A percentile compares a stretch with the other conserved stretches of the same genome.
Conservation (phyloP, 768 basidiomycete species). For the Lentinus tigrinus region DNA sequence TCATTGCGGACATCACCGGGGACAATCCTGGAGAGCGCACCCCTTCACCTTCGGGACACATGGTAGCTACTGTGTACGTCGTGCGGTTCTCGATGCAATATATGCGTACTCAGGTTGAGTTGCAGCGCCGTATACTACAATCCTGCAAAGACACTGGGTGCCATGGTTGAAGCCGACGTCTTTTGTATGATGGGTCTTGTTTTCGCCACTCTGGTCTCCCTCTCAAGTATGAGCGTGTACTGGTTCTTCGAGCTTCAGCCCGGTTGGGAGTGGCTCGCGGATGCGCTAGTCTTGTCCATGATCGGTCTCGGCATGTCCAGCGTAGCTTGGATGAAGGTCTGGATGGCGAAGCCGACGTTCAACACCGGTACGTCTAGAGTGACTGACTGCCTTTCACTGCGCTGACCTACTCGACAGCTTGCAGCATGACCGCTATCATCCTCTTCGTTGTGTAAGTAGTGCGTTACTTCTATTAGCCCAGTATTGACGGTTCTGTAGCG, state of each 20-base stretch:
- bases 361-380: slow-evolving; percentile 62
- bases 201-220: slow-evolving; percentile 70
- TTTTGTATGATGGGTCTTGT: slow-evolving; percentile 72
- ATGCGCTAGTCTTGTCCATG: slow-evolving; percentile 74
- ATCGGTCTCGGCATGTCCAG: slow-evolving; percentile 79
- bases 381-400: background rate
- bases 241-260: slow-evolving; percentile 73
- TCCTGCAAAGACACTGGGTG: slow-evolving; percentile 90
- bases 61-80: slow-evolving; percentile 89
- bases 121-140: slow-evolving; percentile 82
- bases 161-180: slow-evolving; percentile 88
- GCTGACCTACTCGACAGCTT: slow-evolving; percentile 45
- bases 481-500: slow-evolving; percentile 35
- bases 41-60: slow-evolving; percentile 82
- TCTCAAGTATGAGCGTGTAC: slow-evolving; percentile 75
- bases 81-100: background rate
- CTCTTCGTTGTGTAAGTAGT: slow-evolving; percentile 73
- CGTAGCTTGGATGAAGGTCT: slow-evolving; percentile 89
- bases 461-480: too few species aligned
- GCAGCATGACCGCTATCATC: slow-evolving; percentile 82
- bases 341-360: slow-evolving; percentile 87
- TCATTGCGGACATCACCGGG: slow-evolving; percentile 62
- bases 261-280: slow-evolving; percentile 74
- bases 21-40: slow-evolving; percentile 42
- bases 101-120: background rate